phyloP scores from a whole-genome alignment of 306 rosid genomes.

The Inga laurina region DNA sequence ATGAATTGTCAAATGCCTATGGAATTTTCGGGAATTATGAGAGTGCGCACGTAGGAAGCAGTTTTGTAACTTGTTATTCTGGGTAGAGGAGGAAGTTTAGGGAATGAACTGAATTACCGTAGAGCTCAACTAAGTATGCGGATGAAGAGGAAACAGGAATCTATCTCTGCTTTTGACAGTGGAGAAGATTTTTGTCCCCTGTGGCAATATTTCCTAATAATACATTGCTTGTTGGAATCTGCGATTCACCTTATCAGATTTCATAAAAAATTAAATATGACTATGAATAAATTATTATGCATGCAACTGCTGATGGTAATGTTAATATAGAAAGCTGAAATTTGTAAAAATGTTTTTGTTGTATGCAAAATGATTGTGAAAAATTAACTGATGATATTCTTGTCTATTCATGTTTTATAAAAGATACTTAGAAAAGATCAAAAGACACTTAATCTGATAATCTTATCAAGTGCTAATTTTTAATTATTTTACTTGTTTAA shows the following conservation, averaged over 20 bases:
- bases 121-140: conserved; percentile 14
- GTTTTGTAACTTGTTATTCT: not conserved
- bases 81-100: not conserved
- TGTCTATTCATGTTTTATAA: not conserved
- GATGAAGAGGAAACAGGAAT: conserved; percentile 18
- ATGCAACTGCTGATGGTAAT: conserved; percentile 14
- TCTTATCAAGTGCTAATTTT: not conserved
- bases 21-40: not conserved
- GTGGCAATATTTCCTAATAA: conserved; percentile 4
- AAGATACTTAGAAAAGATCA: not conserved
- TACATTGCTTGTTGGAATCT: not conserved
- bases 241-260: not conserved
- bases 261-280: not conserved
- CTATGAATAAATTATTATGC: not conserved
- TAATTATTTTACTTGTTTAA: not conserved
- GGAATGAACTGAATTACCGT: conserved; percentile 16
- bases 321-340: not conserved
- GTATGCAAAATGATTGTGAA: not conserved
- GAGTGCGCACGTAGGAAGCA: not conserved
- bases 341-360: not conserved
- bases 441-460: not conserved
- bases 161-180: conserved; percentile 9
- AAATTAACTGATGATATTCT: not conserved
- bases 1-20: conserved; percentile 21
- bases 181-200: conserved; percentile 15